Evolutionary conservation across 371 early-diverging fungal species (phyloP).

Genomic region (Actinomucor elegans): DNA sequence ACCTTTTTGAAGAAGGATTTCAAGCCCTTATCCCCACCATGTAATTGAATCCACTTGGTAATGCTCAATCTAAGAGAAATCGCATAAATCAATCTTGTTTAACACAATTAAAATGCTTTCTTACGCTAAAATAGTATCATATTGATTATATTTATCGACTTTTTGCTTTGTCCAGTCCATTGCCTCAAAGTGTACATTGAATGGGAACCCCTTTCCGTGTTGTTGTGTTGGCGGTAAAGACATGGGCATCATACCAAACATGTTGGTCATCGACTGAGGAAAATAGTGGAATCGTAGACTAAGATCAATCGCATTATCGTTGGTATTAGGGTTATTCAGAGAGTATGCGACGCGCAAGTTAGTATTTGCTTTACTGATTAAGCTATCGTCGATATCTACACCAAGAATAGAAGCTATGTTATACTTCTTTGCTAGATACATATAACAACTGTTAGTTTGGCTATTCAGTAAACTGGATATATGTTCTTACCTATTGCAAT

Average conservation of each 20-base stretch:
- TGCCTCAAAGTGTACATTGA: slow-evolving; percentile 59
- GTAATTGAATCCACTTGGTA: slow-evolving; percentile 86
- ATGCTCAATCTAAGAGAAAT: slow-evolving; percentile 49
- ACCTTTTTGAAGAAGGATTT: slow-evolving; percentile 66
- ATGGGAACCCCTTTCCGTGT: slow-evolving; percentile 49
- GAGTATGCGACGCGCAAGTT: slow-evolving; percentile 48
- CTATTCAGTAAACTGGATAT: background rate
- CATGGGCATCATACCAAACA: slow-evolving; percentile 57
- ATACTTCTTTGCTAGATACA: slow-evolving; percentile 44
- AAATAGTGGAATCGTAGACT: slow-evolving; percentile 53
- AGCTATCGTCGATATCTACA: slow-evolving; percentile 74
- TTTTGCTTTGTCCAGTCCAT: slow-evolving; percentile 33
- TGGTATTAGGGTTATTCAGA: slow-evolving; percentile 24
- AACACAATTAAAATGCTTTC: background rate
- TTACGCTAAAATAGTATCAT: slow-evolving; percentile 57
- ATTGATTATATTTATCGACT: slow-evolving; percentile 19
- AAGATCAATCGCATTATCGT: slow-evolving; percentile 18
- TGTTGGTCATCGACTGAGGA: slow-evolving; percentile 56
- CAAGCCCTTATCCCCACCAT: slow-evolving; percentile 77
- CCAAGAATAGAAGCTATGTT: slow-evolving; percentile 55
- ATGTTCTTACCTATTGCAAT: slow-evolving; percentile 53
- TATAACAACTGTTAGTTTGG: background rate
- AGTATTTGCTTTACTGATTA: slow-evolving; percentile 65
- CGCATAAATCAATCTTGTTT: background rate
- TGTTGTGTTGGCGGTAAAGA: slow-evolving; percentile 19